Percentiles rank a stretch among this genome's conserved stretches.
These are phyloP conservation scores for Colletotrichum plurivorum DNA, from an alignment of 2,329 filamentous ascomycete genomes.

Conservation along the genomic window DNA sequence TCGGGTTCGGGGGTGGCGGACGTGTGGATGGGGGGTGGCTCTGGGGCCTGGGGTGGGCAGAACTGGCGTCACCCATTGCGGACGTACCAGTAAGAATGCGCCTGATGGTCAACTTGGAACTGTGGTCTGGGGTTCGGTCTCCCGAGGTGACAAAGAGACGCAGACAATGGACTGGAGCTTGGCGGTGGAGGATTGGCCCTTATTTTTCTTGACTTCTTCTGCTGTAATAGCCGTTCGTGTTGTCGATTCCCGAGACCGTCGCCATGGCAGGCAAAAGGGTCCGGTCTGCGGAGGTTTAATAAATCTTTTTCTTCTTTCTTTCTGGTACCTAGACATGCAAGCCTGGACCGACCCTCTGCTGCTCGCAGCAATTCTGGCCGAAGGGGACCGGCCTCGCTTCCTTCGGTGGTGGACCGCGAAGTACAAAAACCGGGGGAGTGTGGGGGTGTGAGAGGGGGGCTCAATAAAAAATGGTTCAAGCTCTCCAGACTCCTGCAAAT, in stretches of 20 bases:
- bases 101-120: constrained; percentile 32
- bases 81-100: constrained; percentile 38
- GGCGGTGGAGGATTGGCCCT: neutral
- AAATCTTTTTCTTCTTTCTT: constrained; percentile 2
- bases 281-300: constrained; percentile 22
- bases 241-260: neutral
- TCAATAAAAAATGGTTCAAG: constrained; percentile 21
- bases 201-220: too few species aligned
- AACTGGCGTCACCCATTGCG: constrained; percentile 29
- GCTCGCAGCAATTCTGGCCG: constrained; percentile 41
- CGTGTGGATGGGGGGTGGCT: neutral
- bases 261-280: constrained; percentile 10
- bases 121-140: neutral
- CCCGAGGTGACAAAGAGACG: constrained; percentile 27
- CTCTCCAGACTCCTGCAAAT: neutral
- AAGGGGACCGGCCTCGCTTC: constrained; percentile 32
- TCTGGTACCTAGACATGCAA: neutral
- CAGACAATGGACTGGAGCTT: constrained; percentile 17
- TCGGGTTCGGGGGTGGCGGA: constrained; percentile 10
- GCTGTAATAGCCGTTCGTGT: too few species aligned
- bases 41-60: constrained; percentile 28
- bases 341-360: constrained; percentile 10
- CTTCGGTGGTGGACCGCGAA: constrained; percentile 38
- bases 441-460: constrained; percentile 18
- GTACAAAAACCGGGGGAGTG: constrained; percentile 38